Evolutionary conservation across 1,284 basidiomycete genomes (phyloP).

Genomic region (Schizopora paradoxa): DNA sequence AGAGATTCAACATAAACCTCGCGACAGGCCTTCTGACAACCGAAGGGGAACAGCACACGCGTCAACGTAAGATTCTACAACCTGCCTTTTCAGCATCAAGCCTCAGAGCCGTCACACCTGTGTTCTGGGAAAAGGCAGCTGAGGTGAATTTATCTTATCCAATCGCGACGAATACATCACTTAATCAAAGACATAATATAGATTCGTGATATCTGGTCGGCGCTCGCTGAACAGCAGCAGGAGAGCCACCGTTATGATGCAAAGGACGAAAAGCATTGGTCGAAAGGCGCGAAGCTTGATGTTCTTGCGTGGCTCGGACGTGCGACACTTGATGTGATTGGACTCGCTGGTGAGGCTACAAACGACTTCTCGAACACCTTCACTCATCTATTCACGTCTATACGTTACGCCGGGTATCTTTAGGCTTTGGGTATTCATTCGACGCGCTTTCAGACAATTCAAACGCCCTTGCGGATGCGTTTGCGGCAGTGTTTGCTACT

Average conservation of each 20-base stretch:
- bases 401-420: neutral
- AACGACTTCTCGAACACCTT: neutral
- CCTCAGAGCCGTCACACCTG: slow-evolving; percentile 50
- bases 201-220: slow-evolving; percentile 45
- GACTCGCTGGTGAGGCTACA: slow-evolving; percentile 48
- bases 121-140: slow-evolving; percentile 60
- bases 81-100: slow-evolving; percentile 56
- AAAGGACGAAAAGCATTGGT: neutral
- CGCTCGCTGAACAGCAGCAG: slow-evolving; percentile 21
- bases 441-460: slow-evolving; percentile 40
- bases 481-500: slow-evolving; percentile 48
- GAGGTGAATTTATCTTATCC: slow-evolving; percentile 34
- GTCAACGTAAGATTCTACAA: slow-evolving; percentile 39
- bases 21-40: slow-evolving; percentile 40
- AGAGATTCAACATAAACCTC: neutral
- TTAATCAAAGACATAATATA: slow-evolving; percentile 20
- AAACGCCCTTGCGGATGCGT: slow-evolving; percentile 53
- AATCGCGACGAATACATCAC: neutral
- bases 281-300: slow-evolving; percentile 37
- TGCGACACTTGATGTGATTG: slow-evolving; percentile 69
- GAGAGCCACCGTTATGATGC: neutral
- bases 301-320: slow-evolving; percentile 55
- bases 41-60: slow-evolving; percentile 39
- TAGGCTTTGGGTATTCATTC: slow-evolving; percentile 63
- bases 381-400: neutral